phyloP scores from a whole-genome alignment of 345 rosid genomes.

The Dimocarpus longan region DNA sequence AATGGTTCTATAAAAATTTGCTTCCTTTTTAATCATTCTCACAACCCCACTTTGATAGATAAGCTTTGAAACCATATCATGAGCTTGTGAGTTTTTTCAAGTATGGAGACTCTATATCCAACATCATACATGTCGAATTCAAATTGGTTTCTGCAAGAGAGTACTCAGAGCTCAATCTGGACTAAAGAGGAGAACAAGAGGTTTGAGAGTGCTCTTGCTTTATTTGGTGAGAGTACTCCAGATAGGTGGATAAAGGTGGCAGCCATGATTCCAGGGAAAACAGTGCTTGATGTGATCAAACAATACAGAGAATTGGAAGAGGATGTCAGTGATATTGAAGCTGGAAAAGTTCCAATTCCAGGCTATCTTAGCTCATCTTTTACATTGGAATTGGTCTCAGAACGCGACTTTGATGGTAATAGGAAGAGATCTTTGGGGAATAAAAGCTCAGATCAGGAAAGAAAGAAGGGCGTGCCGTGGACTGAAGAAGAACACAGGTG shows the following conservation, averaged over 20 bases:
- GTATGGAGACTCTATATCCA: constrained; percentile 67
- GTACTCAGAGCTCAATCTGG: constrained; percentile 45
- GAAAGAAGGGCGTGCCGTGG: constrained; percentile 98
- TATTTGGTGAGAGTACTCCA: constrained; percentile 61
- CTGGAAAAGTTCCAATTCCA: constrained; percentile 74
- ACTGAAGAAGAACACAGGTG: constrained; percentile 98
- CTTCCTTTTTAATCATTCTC: constrained; percentile 20
- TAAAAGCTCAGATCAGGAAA: constrained; percentile 65
- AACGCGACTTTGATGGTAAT: constrained; percentile 37
- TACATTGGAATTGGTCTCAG: constrained; percentile 33
- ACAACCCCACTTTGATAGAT: background rate
- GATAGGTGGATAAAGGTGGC: constrained; percentile 77
- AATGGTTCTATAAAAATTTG: constrained; percentile 26
- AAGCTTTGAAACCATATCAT: background rate
- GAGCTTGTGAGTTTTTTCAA: background rate
- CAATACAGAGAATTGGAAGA: constrained; percentile 73
- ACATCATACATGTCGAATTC: constrained; percentile 36
- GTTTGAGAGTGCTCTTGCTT: constrained; percentile 81
- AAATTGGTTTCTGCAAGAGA: constrained; percentile 30
- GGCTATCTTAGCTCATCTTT: constrained; percentile 60
- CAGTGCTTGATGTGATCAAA: constrained; percentile 63
- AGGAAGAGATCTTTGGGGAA: constrained; percentile 55
- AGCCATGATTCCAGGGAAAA: constrained; percentile 69
- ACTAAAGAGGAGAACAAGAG: constrained; percentile 76
- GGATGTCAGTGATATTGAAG: constrained; percentile 71